These are phyloP conservation scores for Endotrypanum monterogeii DNA, from an alignment of 208 protist species.

Conservation along the genomic window DNA sequence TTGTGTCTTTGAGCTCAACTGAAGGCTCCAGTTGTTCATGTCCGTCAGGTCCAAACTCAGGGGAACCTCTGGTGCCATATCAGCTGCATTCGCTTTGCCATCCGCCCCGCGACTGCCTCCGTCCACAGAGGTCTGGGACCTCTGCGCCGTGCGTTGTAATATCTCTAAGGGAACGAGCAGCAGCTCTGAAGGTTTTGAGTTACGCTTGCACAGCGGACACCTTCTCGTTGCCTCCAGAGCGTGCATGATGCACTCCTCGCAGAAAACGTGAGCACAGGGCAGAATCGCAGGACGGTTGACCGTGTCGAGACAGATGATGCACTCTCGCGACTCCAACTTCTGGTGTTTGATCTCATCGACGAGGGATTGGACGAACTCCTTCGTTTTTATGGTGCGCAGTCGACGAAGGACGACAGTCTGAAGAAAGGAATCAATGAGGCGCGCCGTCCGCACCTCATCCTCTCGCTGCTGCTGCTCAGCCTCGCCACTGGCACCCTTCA, in stretches of 20 bases:
- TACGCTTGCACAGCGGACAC: slow-evolving; percentile 66
- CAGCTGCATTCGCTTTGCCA: not conserved
- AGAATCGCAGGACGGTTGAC: slow-evolving; percentile 62
- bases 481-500: not conserved
- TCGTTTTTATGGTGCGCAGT: slow-evolving; percentile 21
- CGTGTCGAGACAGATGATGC: slow-evolving; percentile 76
- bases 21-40: slow-evolving; percentile 39
- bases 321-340: slow-evolving; percentile 53
- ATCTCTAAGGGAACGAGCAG: slow-evolving; percentile 50
- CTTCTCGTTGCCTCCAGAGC: slow-evolving; percentile 37
- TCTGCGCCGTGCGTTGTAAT: slow-evolving; percentile 4
- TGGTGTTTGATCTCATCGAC: slow-evolving; percentile 43
- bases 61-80: slow-evolving; percentile 10
- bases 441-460: slow-evolving; percentile 11
- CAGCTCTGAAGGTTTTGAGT: slow-evolving; percentile 29
- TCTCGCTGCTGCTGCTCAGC: slow-evolving; percentile 10
- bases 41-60: slow-evolving; percentile 31
- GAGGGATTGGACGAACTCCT: slow-evolving; percentile 56
- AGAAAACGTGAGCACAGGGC: slow-evolving; percentile 84
- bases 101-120: not conserved
- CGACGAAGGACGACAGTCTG: slow-evolving; percentile 23
- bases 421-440: slow-evolving; percentile 28
- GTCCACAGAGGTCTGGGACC: not conserved
- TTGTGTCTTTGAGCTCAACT: slow-evolving; percentile 70
- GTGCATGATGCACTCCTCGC: slow-evolving; percentile 60